Evolutionary conservation across 2,329 filamentous ascomycete genomes (phyloP).

Genomic region (Botrytis sinoallii): DNA sequence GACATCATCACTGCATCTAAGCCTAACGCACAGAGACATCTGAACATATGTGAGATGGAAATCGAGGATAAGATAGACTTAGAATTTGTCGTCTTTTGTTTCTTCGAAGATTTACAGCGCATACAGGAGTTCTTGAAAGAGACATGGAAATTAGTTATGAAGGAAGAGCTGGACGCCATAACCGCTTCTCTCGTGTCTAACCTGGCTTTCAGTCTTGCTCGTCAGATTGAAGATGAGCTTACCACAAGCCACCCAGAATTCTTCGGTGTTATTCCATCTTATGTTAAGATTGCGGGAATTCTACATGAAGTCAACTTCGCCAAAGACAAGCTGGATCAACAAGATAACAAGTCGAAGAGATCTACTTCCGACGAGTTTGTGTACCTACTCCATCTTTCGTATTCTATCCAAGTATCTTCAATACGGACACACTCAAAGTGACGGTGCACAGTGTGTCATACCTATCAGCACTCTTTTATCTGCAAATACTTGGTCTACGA

Average conservation of each 20-base stretch:
- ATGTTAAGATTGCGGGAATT: neutral
- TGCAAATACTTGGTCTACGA: too few species aligned
- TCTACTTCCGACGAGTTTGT: neutral
- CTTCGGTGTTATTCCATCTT: neutral
- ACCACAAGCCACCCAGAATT: neutral
- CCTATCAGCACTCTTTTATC: too few species aligned
- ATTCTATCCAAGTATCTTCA: neutral
- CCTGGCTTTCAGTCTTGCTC: neutral
- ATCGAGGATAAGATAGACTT: neutral
- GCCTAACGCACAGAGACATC: neutral
- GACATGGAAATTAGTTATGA: neutral
- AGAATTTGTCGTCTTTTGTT: neutral
- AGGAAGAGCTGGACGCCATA: neutral
- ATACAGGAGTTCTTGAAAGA: neutral
- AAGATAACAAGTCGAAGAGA: neutral
- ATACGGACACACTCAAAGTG: neutral
- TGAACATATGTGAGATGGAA: neutral
- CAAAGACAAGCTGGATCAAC: neutral
- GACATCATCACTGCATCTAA: neutral
- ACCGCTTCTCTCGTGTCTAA: neutral
- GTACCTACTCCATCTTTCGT: neutral
- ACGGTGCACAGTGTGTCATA: neutral
- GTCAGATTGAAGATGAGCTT: conserved; percentile 2
- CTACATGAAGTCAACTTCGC: neutral
- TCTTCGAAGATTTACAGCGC: neutral